A percentile compares a stretch with the other conserved stretches of the same genome.
Conservation (phyloP, 371 early-diverging fungal species). For the Entomophthora muscae region DNA sequence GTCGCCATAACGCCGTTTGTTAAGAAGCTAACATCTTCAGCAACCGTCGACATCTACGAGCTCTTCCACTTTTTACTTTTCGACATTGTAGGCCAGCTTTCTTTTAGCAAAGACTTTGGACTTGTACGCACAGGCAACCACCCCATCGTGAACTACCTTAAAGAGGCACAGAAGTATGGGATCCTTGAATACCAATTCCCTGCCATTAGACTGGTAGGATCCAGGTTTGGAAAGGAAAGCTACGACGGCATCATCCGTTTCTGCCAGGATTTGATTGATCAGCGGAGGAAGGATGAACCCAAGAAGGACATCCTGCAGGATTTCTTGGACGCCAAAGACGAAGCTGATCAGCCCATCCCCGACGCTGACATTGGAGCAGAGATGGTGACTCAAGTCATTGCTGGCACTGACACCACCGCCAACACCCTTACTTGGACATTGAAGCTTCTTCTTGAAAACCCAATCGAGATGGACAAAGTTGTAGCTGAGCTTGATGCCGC, state of each 20-base stretch:
- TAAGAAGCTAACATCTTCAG: background rate
- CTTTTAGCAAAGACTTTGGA: constrained; percentile 25
- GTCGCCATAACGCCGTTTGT: background rate
- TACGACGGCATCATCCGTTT: background rate
- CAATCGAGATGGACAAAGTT: constrained; percentile 7
- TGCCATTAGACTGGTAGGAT: constrained; percentile 4
- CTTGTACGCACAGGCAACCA: constrained; percentile 21
- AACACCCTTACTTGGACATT: constrained; percentile 13
- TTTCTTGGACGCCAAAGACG: constrained; percentile 11
- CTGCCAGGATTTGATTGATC: background rate
- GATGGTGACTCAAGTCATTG: constrained; percentile 11
- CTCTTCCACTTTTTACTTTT: constrained; percentile 7
- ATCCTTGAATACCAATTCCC: constrained; percentile 8
- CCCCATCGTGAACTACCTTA: constrained; percentile 15
- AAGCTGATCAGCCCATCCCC: constrained; percentile 8
- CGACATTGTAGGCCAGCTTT: constrained; percentile 29
- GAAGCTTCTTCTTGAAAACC: constrained; percentile 10
- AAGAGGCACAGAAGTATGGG: constrained; percentile 5
- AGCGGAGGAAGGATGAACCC: constrained; percentile 1
- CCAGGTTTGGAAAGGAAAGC: background rate
- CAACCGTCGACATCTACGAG: constrained; percentile 8
- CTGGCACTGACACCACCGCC: constrained; percentile 15
- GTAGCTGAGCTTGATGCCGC: constrained; percentile 10
- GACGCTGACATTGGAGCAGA: constrained; percentile 11
- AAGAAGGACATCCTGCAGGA: constrained; percentile 13